Evolutionary conservation across 345 rosid species (phyloP).

Genomic region (Anastatica hierochuntica): DNA sequence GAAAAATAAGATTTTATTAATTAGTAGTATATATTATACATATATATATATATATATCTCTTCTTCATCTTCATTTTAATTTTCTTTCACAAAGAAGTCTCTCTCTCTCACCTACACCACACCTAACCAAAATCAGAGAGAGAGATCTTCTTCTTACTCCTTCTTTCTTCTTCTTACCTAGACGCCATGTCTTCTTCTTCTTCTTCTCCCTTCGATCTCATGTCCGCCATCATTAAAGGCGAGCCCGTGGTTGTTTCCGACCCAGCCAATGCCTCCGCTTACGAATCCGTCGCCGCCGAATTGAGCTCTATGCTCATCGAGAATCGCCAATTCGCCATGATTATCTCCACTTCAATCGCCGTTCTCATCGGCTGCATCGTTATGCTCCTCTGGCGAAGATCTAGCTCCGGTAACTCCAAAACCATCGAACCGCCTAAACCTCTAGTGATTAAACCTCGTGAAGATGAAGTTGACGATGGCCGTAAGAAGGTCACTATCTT

Average conservation of each 20-base stretch:
- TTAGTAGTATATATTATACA: too few species aligned
- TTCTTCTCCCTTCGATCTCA: constrained; percentile 61
- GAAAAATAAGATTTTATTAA: neutral
- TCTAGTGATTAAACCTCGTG: constrained; percentile 41
- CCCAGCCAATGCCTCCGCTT: constrained; percentile 51
- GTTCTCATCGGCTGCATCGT: constrained; percentile 85
- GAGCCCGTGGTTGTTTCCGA: constrained; percentile 33
- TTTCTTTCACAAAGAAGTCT: constrained; percentile 13
- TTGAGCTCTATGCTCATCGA: constrained; percentile 48
- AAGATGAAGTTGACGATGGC: constrained; percentile 65
- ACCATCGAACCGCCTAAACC: constrained; percentile 43
- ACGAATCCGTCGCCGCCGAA: constrained; percentile 36
- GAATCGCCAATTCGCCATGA: constrained; percentile 65
- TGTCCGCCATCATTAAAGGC: constrained; percentile 72
- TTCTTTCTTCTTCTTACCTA: constrained; percentile 1
- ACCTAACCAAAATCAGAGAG: constrained; percentile 26
- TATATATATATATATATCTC: neutral
- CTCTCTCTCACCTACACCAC: constrained; percentile 34
- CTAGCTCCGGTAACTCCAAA: constrained; percentile 38
- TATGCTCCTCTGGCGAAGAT: constrained; percentile 67
- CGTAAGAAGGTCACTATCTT: constrained; percentile 66
- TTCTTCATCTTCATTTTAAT: constrained; percentile 4
- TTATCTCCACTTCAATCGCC: constrained; percentile 79
- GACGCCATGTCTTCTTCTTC: constrained; percentile 19
- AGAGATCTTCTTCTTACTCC: constrained; percentile 20